Evolutionary conservation across 495 filamentous ascomycete species (phyloP).

Genomic region (Penicillium antarcticum): DNA sequence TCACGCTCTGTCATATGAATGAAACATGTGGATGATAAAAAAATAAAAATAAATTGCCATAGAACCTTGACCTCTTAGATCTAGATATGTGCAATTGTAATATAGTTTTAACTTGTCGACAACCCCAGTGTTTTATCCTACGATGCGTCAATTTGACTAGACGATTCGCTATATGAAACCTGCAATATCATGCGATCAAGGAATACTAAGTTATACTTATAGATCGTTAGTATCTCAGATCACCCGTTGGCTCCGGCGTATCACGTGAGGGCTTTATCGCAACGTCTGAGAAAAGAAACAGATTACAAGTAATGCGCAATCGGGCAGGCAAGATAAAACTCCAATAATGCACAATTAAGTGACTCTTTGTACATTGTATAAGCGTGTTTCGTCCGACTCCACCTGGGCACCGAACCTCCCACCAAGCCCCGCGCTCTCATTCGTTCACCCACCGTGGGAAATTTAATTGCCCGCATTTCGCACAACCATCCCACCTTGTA

Average conservation of each 20-base stretch:
- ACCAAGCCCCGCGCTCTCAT: slow-evolving; percentile 27
- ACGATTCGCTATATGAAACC: no score
- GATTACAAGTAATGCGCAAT: background rate
- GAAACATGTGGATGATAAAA: background rate
- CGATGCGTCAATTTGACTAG: no score
- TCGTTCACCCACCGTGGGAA: slow-evolving; percentile 27
- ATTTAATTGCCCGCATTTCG: slow-evolving; percentile 36
- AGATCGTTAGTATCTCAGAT: slow-evolving; percentile 10
- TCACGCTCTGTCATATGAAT: background rate
- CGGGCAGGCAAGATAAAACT: background rate
- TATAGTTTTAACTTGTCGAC: no score
- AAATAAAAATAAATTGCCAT: background rate
- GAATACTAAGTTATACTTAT: no score
- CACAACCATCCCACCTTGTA: slow-evolving; percentile 32
- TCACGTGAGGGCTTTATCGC: slow-evolving; percentile 25
- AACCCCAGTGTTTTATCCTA: no score
- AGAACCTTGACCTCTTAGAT: no score
- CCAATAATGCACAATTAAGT: background rate
- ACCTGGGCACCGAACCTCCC: slow-evolving; percentile 19
- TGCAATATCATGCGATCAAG: no score
- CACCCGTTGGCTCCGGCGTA: slow-evolving; percentile 23
- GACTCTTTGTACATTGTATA: background rate
- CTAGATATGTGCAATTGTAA: no score
- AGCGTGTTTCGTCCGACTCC: slow-evolving; percentile 14
- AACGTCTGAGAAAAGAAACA: slow-evolving; percentile 7